A percentile compares a stretch with the other conserved stretches of the same genome.
These are phyloP conservation scores for Sherardia arvensis DNA, from an alignment of 257 asterid genomes.

Conservation along the genomic window DNA sequence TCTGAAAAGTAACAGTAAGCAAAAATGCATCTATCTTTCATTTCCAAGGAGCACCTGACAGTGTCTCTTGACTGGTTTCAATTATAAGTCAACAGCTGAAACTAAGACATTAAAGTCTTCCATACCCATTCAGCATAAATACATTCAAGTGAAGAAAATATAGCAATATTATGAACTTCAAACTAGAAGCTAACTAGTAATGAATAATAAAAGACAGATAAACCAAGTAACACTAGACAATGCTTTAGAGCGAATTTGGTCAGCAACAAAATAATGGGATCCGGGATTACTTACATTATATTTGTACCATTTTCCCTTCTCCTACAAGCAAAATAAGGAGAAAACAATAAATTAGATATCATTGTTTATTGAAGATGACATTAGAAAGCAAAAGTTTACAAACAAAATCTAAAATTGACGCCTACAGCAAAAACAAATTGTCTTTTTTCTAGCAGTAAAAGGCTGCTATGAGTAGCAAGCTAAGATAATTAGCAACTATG, in stretches of 20 bases:
- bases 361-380: background rate
- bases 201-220: background rate
- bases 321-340: slow-evolving; percentile 45
- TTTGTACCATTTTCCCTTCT: slow-evolving; percentile 48
- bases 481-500: background rate
- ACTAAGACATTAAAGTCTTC: background rate
- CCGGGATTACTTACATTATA: slow-evolving; percentile 36
- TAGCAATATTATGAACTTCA: background rate
- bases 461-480: background rate
- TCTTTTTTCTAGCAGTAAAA: background rate
- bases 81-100: background rate
- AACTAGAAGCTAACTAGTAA: background rate
- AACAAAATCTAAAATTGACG: background rate
- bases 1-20: background rate
- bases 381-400: background rate
- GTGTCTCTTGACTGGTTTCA: background rate
- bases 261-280: background rate
- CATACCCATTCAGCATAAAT: background rate
- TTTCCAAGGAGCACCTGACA: background rate
- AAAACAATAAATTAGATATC: slow-evolving; percentile 11
- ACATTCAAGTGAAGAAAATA: background rate
- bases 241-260: background rate
- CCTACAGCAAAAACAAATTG: background rate
- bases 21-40: background rate
- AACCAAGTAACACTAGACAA: background rate